Base-by-base conservation (phyloP, 2,329 filamentous ascomycete genomes). In the Penicillium carneum region DNA sequence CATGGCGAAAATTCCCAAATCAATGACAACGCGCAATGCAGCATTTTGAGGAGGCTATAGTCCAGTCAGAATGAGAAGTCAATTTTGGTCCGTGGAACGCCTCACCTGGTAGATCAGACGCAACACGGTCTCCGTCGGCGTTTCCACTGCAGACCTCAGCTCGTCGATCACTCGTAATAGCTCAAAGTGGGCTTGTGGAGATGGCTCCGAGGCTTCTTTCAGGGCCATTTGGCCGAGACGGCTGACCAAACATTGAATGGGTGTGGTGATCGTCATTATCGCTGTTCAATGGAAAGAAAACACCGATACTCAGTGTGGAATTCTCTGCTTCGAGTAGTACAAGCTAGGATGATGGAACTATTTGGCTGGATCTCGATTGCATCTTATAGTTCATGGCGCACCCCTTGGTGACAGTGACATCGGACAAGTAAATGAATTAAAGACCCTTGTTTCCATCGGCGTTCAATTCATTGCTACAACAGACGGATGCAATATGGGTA, bases 91-190 rank as follows among this genome's bases (percentile, higher is more conserved):
- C 20, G 47, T 39, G 33, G 39, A 50, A 38, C n/a, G 4, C 4
- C 39, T n/a, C 68, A 76, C 74, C 67, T 76, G 73, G 58, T 76
- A 76, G 31, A 75, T 73, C 12, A 76, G 41, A 7, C 74, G 71
- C 45, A 72, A 63, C 5, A 74, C 63, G 1, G 73, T 74, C 59
- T 77, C 74, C 1, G 68, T 66, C 5, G 74, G 74, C 1, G 72
- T 73, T 63, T 77, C 74, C 16, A 74, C 69, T 0, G 66, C 69
- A 36, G 71, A 62, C 26, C 62, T 66, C 14, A 77, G 48, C 46
- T 72, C 64, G 31, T 74, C 71, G 34, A 76, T 69, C 33, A 72
- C 63, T 9, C 62, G 64, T 18, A 76, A 62, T 14, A 77, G 60
- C 34, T 71, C 69, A 12, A 69, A 69, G 50, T 74, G 74, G 18